Base-by-base conservation (phyloP, 768 basidiomycete genomes). In the Tylopilus subfusipes region DNA sequence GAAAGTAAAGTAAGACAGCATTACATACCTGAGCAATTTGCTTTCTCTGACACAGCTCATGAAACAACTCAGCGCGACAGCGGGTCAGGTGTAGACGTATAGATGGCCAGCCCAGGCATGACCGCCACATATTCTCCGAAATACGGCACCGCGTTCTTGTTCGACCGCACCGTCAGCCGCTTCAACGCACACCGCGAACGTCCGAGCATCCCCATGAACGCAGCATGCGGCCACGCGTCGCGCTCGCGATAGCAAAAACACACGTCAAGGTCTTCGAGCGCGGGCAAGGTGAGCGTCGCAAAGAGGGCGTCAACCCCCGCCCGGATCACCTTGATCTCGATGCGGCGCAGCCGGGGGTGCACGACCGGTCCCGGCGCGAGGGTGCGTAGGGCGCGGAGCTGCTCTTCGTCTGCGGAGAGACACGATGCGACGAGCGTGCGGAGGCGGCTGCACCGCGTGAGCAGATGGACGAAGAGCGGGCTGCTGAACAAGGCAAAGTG, bases 251-350 rank as follows among this genome's bases (percentile, higher is more conserved):
- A 66, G 22, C 66, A 70, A 42, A 72, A 70, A 24, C 64, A 68
- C 7, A 70, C 43, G 21, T 72, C 69, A 25, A 70, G 57, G 25
- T 72, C 70, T 19, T 70, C 66, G 24, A 70, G 62, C 12, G 58
- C 61, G 13, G 69, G 68, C 27, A 70, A 45, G 0, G 59, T 57
- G 29, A 70, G 56, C 1, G 54, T 54, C 33, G 25, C 31, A 2
- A 70, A 63, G 11, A 70, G 38, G 2, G 16, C 21, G 29, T 55
- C 63, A 7, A 70, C 58, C 25, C 67, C 65, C 4, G 61, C 63
- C 13, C 62, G 61, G 24, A 67, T 59, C 33, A 70, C 61, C 19
- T 68, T 70, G 45, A 72, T 57, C n/a, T 70, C 69, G 40, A 70
- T 48, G 42, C 63, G 64, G 27, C 49, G 63, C 13, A 70, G 30